A percentile compares a stretch with the other conserved stretches of the same genome.
Evolutionary conservation across 2,329 filamentous ascomycete genomes (phyloP).

Genomic region (Diaporthe sp.): DNA sequence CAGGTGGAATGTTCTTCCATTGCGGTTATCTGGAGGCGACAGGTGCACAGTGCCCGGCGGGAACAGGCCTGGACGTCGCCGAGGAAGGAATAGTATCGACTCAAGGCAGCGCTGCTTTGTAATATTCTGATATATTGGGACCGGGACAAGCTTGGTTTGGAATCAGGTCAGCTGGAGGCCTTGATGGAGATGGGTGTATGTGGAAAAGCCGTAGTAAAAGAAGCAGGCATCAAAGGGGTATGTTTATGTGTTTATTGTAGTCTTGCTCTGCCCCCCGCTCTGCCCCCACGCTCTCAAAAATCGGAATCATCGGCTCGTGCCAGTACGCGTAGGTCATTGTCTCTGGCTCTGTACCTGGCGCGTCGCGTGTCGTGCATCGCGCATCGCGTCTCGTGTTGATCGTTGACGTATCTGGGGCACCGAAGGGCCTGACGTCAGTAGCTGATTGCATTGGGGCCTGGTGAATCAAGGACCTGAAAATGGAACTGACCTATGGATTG

Average conservation of each 20-base stretch:
- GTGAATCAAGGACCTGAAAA: no score
- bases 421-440: not conserved
- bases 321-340: not conserved
- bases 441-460: rapidly evolving
- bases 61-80: no score
- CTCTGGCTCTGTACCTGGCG: rapidly evolving
- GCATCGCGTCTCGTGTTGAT: not conserved
- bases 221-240: not conserved
- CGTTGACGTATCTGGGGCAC: not conserved
- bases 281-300: not conserved
- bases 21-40: no score
- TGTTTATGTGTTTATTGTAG: not conserved
- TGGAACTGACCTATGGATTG: not conserved
- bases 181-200: rapidly evolving
- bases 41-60: no score
- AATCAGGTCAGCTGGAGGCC: rapidly evolving
- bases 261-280: not conserved
- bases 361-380: rapidly evolving
- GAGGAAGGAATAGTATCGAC: no score
- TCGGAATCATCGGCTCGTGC: not conserved
- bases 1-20: no score
- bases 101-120: no score
- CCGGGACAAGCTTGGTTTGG: not conserved
- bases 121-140: no score
- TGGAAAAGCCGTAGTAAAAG: not conserved